phyloP scores from a whole-genome alignment of 1,139 yeast species.

The Candida tetrigidarum region DNA sequence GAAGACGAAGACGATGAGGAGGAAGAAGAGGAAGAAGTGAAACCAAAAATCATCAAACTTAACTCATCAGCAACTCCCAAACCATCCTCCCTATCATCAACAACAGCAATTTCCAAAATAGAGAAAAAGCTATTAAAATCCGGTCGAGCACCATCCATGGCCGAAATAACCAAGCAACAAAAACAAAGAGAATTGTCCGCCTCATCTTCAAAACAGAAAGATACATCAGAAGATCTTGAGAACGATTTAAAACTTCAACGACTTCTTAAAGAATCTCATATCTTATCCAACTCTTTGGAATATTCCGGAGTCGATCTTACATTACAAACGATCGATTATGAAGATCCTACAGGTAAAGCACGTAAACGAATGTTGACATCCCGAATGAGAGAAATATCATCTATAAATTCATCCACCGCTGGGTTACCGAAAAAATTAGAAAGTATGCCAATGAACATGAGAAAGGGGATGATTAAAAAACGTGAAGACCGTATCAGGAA shows the following conservation, averaged over 20 bases:
- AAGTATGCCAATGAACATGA: conserved; percentile 85
- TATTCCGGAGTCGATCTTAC: conserved; percentile 81
- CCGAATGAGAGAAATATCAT: conserved; percentile 61
- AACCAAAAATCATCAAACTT: conserved; percentile 43
- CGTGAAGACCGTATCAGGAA: conserved; percentile 55
- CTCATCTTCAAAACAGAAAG: conserved; percentile 27
- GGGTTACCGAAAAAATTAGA: conserved; percentile 55
- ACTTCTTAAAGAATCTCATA: conserved; percentile 82
- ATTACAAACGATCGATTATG: conserved; percentile 64
- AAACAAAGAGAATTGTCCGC: conserved; percentile 5
- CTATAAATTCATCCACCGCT: conserved; percentile 52
- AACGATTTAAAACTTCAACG: conserved; percentile 87
- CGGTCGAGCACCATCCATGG: conserved; percentile 48
- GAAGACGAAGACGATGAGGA: conserved; percentile 17
- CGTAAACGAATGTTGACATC: conserved; percentile 74
- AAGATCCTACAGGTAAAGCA: conserved; percentile 80
- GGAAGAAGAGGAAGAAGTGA: conserved; percentile 17
- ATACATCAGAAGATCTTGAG: conserved; percentile 59
- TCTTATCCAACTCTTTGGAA: conserved; percentile 60
- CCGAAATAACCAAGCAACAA: conserved; percentile 36
- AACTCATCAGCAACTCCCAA: conserved; percentile 29
- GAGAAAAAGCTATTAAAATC: conserved; percentile 38
- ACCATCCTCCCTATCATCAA: conserved; percentile 20
- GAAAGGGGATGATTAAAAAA: conserved; percentile 79
- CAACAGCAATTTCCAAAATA: conserved; percentile 25